Evolutionary conservation across 1,139 yeast species (phyloP), one percentile per base, ranked within the genome.

Genomic region (Hyphopichia wangnamkhiaoensis): DNA sequence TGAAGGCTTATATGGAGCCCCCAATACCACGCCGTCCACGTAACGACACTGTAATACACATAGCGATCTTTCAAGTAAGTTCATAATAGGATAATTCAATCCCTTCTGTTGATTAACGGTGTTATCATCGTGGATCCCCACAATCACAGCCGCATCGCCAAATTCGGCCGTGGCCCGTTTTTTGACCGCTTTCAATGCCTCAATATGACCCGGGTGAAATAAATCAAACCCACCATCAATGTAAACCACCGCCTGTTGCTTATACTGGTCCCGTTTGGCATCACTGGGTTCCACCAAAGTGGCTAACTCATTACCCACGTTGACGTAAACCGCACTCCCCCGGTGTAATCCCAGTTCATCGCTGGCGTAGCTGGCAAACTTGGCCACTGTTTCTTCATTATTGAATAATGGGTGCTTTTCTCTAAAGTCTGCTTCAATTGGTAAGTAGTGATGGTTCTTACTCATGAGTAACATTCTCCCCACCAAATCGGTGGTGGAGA

Each of bases 151-250:
- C 8, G 74, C 72, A n/a, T 24, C 19, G 7, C 58, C 56, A 5
- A 61, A 61, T 2, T 68, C 67, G 31, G 38, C 61, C 53, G 43
- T 59, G 38, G 58, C 82, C 31, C 61, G 63, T 41, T 62, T 61
- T 25, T 62, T 56, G 9, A 77, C 79, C 8, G 66, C 56, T 41
- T 75, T 68, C 46, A 86, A 68, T 10, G 82, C 80, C 53, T 82
- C 86, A 46, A 91, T 88, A 58, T 93, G 97, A 14, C 96, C 98
- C 21, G 96, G 91, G 58, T 90, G 91, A 63, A 93, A 90, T 45
- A 93, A 71, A 61, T 93, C 98, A 65, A 90, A 93, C 1, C 87
- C 87, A 16, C 98, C 98, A 52, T 84, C 90, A 8, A 87, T 75
- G 53, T 85, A 88, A 40, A 69, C 74, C 10, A 78, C 62, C 14